Conservation (phyloP, 2,329 filamentous ascomycete species). For the Aspergillus eucalypticola region DNA sequence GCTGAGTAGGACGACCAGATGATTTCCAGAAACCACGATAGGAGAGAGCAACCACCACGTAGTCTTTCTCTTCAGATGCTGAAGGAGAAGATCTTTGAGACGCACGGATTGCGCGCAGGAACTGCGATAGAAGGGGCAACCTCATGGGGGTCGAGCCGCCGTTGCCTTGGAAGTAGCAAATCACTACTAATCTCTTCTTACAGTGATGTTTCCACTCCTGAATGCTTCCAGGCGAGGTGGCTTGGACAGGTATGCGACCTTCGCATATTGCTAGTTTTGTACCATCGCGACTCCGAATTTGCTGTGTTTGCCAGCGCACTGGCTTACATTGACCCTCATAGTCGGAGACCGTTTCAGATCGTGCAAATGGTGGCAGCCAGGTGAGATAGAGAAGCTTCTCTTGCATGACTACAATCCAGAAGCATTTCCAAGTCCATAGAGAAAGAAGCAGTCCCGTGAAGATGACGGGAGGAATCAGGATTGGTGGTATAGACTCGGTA, state of each 20-base stretch:
- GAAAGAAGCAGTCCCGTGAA: conserved; percentile 66
- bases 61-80: conserved; percentile 11
- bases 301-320: conserved; percentile 67
- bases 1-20: conserved; percentile 67
- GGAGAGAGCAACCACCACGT: conserved; percentile 52
- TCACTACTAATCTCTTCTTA: conserved; percentile 23
- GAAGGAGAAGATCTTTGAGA: not conserved
- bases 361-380: conserved; percentile 69
- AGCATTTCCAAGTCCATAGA: conserved; percentile 65
- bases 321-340: conserved; percentile 62
- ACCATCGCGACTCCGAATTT: conserved; percentile 31
- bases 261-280: conserved; percentile 63
- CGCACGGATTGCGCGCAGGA: conserved; percentile 36
- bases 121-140: conserved; percentile 47
- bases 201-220: not conserved
- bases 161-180: conserved; percentile 39
- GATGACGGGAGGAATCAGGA: conserved; percentile 65
- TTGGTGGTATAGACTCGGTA: conserved; percentile 38
- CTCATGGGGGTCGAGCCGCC: conserved; percentile 35
- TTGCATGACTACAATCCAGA: conserved; percentile 75
- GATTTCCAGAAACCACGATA: conserved; percentile 80
- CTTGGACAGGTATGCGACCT: conserved; percentile 60
- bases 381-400: conserved; percentile 83
- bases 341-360: conserved; percentile 66
- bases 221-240: conserved; percentile 34